Base-by-base conservation (phyloP, 768 basidiomycete genomes). In the Lactifluus subvellereus region DNA sequence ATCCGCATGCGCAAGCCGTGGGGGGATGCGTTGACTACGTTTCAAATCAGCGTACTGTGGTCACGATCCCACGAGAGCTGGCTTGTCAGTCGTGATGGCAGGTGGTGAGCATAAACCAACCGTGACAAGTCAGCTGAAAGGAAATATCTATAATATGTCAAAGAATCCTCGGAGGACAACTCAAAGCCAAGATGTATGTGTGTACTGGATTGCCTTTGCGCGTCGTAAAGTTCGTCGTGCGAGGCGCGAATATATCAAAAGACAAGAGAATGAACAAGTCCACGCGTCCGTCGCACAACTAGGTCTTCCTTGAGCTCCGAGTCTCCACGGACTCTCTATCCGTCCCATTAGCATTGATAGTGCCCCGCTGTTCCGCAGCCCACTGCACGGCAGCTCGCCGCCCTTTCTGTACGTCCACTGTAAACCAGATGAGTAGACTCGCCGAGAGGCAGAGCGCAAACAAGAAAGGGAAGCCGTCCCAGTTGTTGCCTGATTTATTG, bases 381-480 rank as follows among this genome's bases (percentile, higher is more conserved):
- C 77, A 79, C 32, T 64, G 71, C 18, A 77, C 74, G 1, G 77
- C 78, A 52, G 76, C 75, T 1, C 74, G 69, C 20, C 77, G 68
- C 6, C 78, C 78, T 30, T 69, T 74, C 45, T 67, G 67, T 53
- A 79, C 71, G 59, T 78, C 76, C 33, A 79, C 77, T 9, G 66
- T 80, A 70, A 92, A 85, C 88, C 89, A 93, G 58, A 93, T 92
- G 18, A 87, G 80, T 52, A 90, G 22, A 33, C 85, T 86, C 1
- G 91, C 89, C 22, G 74, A 70, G 10, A 76, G 70, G 67, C 88
- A 91, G 8, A 91, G 74, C 33, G 84, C 86, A 68, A 93, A 91
- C 27, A 93, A 75, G 76, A 93, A 92, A 2, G 89, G 87, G 72
- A 93, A 93, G 0, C 91, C 91, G 70, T 82, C 79, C 91, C 91